Evolutionary conservation across 106 monocot genomes (phyloP).

Genomic region (Agapanthus africanus): DNA sequence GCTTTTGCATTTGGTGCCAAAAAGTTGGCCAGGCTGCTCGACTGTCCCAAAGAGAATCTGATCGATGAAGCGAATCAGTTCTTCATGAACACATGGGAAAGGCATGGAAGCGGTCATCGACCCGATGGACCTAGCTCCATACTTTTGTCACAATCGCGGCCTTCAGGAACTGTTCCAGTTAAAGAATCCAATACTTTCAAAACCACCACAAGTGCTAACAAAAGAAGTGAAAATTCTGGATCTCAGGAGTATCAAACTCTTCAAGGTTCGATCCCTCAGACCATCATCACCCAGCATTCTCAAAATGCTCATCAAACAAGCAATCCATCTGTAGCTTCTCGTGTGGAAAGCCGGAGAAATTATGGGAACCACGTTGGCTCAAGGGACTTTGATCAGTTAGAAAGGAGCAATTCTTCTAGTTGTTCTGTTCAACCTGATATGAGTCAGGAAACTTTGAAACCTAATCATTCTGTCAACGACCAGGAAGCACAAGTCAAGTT

Average conservation of each 20-base stretch:
- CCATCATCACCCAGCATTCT: conserved; percentile 13
- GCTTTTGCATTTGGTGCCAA: conserved; percentile 84
- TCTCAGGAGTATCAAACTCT: conserved; percentile 4
- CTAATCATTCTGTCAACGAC: conserved; percentile 21
- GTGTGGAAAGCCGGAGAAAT: conserved; percentile 24
- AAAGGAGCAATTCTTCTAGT: conserved; percentile 23
- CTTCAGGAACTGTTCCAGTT: conserved; percentile 14
- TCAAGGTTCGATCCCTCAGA: conserved; percentile 12
- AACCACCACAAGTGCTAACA: conserved; percentile 28
- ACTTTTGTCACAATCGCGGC: conserved; percentile 5
- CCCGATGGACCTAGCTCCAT: conserved; percentile 54
- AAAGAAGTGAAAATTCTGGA: conserved; percentile 12
- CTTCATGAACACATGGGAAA: conserved; percentile 79
- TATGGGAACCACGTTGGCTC: conserved; percentile 15
- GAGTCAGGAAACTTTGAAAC: conserved; percentile 31
- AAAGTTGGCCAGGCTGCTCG: conserved; percentile 54
- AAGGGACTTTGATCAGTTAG: conserved; percentile 22
- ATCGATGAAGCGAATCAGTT: conserved; percentile 73
- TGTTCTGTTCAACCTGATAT: conserved; percentile 21
- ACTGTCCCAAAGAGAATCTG: conserved; percentile 55
- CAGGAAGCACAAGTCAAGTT: conserved; percentile 32
- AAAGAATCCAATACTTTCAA: conserved; percentile 13
- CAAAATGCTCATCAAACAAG: conserved; percentile 19
- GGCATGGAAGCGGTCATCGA: conserved; percentile 60
- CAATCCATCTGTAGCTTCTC: conserved; percentile 13